These are phyloP conservation scores for Tricladium varicosporioides DNA, from an alignment of 2,329 filamentous ascomycete species.

Conservation along the genomic window DNA sequence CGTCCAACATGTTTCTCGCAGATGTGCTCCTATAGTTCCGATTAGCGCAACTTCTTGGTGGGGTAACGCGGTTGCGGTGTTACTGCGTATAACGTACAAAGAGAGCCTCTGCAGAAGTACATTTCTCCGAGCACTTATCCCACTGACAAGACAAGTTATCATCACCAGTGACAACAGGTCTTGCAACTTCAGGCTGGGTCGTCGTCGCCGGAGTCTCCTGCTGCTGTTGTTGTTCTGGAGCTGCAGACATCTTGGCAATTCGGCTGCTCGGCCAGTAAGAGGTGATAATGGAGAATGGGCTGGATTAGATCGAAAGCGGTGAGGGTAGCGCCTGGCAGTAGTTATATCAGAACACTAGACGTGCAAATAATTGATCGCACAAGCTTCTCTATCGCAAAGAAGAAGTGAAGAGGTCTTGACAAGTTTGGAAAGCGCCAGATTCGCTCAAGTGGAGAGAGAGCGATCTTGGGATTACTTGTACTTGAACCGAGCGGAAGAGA, in stretches of 20 bases:
- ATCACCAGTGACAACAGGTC: conserved; percentile 25
- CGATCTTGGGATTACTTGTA: conserved; percentile 7
- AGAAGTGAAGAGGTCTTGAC: background rate
- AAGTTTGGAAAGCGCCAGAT: background rate
- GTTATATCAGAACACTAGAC: background rate
- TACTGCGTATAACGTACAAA: conserved; percentile 35
- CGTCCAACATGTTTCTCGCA: conserved; percentile 97
- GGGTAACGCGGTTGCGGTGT: background rate
- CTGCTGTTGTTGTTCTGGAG: conserved; percentile 21
- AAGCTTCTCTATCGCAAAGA: background rate
- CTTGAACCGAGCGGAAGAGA: conserved; percentile 7
- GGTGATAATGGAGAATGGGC: background rate
- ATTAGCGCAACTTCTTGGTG: background rate
- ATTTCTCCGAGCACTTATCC: conserved; percentile 39
- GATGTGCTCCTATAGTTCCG: conserved; percentile 75
- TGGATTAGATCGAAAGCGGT: background rate
- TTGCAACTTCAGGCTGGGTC: conserved; percentile 18
- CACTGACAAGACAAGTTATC: conserved; percentile 41
- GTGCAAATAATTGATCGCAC: background rate
- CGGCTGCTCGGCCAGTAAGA: background rate
- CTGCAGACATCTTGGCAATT: conserved; percentile 21
- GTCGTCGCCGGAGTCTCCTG: conserved; percentile 15
- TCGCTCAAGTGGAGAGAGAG: conserved; percentile 1
- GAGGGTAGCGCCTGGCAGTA: background rate
- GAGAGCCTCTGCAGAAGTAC: conserved; percentile 38